Conservation (phyloP, 352 stramenopile species). For the Globisporangium perplexum region DNA sequence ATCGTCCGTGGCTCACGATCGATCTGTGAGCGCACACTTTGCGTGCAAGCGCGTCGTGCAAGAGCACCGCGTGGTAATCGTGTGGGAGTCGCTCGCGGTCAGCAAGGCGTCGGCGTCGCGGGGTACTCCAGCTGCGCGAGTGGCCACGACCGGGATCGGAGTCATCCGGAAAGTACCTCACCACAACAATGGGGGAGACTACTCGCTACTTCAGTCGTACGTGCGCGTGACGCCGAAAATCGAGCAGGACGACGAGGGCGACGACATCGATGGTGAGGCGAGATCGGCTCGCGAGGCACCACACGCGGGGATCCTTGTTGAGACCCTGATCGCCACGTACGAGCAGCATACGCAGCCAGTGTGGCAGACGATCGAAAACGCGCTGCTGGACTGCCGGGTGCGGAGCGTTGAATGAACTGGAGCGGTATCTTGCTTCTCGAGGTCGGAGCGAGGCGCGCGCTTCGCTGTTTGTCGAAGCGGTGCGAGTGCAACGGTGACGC, state of each 20-base stretch:
- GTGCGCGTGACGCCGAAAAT: constrained; percentile 1
- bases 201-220: constrained; percentile 4
- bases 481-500: background rate
- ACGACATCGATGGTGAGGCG: background rate
- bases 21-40: background rate
- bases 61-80: background rate
- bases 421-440: no score
- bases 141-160: background rate
- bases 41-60: constrained; percentile 1
- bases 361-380: constrained; percentile 9
- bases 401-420: background rate
- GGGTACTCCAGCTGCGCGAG: background rate
- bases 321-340: constrained; percentile 5
- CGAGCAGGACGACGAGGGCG: no score
- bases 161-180: background rate
- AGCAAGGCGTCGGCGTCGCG: background rate
- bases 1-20: background rate
- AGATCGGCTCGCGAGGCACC: background rate
- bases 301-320: background rate
- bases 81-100: constrained; percentile 6
- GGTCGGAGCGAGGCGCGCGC: no score
- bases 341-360: constrained; percentile 2
- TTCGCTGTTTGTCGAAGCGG: background rate
- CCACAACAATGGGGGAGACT: background rate
- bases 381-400: constrained; percentile 3